Percentiles rank a stretch among this genome's conserved stretches.
phyloP scores from a whole-genome alignment of 352 stramenopile species.

The Phytophthora ramorum region DNA sequence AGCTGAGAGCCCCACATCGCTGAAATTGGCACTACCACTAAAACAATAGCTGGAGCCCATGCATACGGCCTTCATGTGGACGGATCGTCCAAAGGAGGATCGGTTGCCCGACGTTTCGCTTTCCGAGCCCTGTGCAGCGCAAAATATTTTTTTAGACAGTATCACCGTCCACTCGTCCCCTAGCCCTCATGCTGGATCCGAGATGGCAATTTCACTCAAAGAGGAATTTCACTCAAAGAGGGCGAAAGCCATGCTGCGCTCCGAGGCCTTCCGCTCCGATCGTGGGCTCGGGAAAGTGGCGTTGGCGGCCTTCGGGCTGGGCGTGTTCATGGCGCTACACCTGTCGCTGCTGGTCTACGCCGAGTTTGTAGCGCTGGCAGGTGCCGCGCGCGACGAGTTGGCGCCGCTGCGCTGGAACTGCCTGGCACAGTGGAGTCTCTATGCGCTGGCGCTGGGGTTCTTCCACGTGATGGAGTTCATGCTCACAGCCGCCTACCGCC shows the following conservation, averaged over 20 bases:
- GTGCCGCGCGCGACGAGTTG: slow-evolving; percentile 12
- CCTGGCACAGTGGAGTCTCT: slow-evolving; percentile 75
- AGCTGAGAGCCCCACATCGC: too few relatives aligned
- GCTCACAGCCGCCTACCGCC: slow-evolving; percentile 83
- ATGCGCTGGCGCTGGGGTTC: slow-evolving; percentile 77
- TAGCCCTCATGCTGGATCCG: too few relatives aligned
- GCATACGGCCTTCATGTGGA: too few relatives aligned
- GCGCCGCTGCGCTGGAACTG: slow-evolving; percentile 50
- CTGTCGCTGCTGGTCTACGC: slow-evolving; percentile 52
- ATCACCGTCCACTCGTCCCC: too few relatives aligned
- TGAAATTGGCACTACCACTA: too few relatives aligned
- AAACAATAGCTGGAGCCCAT: too few relatives aligned
- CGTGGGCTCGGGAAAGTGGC: slow-evolving; percentile 79
- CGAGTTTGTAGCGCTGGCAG: slow-evolving; percentile 28
- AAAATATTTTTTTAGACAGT: too few relatives aligned
- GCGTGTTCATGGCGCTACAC: slow-evolving; percentile 79
- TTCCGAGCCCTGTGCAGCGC: too few relatives aligned
- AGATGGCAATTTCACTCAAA: too few relatives aligned
- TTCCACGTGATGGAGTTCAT: slow-evolving; percentile 90
- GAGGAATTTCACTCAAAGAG: too few relatives aligned
- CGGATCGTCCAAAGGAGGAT: too few relatives aligned
- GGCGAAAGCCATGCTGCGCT: slow-evolving; percentile 74
- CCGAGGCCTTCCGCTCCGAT: slow-evolving; percentile 79
- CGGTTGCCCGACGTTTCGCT: too few relatives aligned
- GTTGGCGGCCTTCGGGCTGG: slow-evolving; percentile 76